Evolutionary conservation across 441 rosid genomes (phyloP), one percentile per base, ranked within the genome.

Genomic region (Mallotus japonicus): DNA sequence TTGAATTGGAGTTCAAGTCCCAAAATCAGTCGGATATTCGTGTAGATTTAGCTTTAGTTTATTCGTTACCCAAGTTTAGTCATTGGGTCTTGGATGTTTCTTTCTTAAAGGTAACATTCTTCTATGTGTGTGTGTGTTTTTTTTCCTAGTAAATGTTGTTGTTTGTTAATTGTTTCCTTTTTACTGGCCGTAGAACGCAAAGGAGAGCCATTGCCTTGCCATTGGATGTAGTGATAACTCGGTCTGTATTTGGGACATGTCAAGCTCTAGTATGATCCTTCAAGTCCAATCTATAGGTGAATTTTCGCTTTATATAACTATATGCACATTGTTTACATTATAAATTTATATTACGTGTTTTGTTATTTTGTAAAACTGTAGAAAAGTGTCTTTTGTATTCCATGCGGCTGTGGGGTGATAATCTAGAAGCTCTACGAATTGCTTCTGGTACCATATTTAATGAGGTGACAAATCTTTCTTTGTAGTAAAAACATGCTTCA

Each of bases 381-480:
- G 99, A 92, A 37, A 91, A 84, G 79, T 92, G 94, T 81, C 92
- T 95, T 70, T 80, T 95, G 69, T 95, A 92, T 80, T 87, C 94
- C 60, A 88, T 93, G 97, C 84, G 97, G 71, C 81, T 95, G 73
- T 91, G 94, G 96, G 99, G 98, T 8, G 82, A 88, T 63, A 85
- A 67, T 85, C 78, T 90, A 61, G 85, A 83, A 57, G 78, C 85
- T 58, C 90, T 95, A 65, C 89, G 81, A 54, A 82, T 95, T 58
- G 97, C 99, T 67, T 91, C 89, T 57, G 99, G 97, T 24, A 93
- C 98, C 73, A 95, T 95, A 71, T 90, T 81, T 69, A 95, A 91
- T 80, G 96, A 95, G 98, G 98, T 91, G 67, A 50, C 65, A 64
- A 44, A 62, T 57, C 68, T 72, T 83, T 75, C 70, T 37, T 76